A percentile compares a stretch with the other conserved stretches of the same genome.
Conservation (phyloP, 768 basidiomycete genomes). For the Suillus cothurnatus region DNA sequence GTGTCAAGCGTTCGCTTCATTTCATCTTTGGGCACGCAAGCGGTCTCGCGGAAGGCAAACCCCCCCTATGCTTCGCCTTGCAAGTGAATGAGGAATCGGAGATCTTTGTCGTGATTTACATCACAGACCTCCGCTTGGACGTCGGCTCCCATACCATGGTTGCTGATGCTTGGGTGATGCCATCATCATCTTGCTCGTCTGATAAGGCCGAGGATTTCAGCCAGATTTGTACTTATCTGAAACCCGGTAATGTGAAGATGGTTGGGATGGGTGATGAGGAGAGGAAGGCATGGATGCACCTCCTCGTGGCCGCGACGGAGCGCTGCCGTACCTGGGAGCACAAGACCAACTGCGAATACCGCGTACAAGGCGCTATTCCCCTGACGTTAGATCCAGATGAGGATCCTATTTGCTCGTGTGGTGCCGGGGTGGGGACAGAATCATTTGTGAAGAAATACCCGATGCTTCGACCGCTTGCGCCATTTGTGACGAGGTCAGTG, state of each 20-base stretch:
- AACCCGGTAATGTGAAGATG: conserved; percentile 1
- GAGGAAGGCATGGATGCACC: conserved; percentile 48
- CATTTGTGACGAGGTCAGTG: conserved; percentile 50
- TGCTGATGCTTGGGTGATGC: conserved; percentile 50
- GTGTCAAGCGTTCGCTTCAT: conserved; percentile 37
- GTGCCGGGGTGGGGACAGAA: conserved; percentile 48
- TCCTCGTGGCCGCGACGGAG: conserved; percentile 53
- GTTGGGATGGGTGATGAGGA: conserved; percentile 35
- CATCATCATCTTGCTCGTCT: conserved; percentile 32
- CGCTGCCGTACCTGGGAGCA: conserved; percentile 59
- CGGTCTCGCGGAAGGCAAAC: conserved; percentile 23
- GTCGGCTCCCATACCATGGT: conserved; percentile 50
- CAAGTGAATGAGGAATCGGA: conserved; percentile 11
- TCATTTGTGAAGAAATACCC: conserved; percentile 40
- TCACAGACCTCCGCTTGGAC: conserved; percentile 50
- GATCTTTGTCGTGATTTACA: conserved; percentile 46
- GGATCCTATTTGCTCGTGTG: conserved; percentile 55
- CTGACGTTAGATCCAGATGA: conserved; percentile 39
- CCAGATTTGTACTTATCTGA: not conserved
- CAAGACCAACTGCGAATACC: conserved; percentile 49
- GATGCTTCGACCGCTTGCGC: conserved; percentile 34
- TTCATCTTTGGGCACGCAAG: conserved; percentile 26
- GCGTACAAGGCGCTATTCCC: conserved; percentile 37
- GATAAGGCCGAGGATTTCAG: not conserved
- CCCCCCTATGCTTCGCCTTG: conserved; percentile 24